Percentiles rank a stretch among this genome's conserved stretches.
Conservation (phyloP, 257 asterid genomes). For the Jacaranda copaia region DNA sequence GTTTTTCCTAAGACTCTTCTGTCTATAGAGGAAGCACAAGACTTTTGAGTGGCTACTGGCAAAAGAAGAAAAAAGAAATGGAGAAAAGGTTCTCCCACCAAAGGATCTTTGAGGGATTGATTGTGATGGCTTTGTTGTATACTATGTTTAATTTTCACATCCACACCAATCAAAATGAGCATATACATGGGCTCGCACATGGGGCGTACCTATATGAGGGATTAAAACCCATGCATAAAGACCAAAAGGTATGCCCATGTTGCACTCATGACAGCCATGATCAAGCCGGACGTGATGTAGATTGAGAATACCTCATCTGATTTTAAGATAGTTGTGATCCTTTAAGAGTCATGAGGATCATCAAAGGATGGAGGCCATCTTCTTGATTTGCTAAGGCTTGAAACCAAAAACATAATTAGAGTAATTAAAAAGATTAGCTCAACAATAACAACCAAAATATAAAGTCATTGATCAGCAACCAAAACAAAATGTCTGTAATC, state of each 20-base stretch:
- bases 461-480: no score
- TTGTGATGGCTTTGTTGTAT: conserved; percentile 46
- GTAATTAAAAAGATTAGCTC: no score
- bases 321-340: no score
- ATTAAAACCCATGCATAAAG: background rate
- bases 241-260: background rate
- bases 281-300: background rate
- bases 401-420: no score
- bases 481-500: no score
- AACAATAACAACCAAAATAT: no score
- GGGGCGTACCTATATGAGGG: background rate
- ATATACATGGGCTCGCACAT: background rate
- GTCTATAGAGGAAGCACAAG: conserved; percentile 41
- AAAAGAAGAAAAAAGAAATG: conserved; percentile 29
- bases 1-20: conserved; percentile 45
- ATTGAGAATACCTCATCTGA: no score
- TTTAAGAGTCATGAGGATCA: no score
- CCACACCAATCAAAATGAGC: background rate
- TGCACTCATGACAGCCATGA: background rate
- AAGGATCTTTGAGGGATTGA: conserved; percentile 44
- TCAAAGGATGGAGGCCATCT: no score
- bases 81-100: conserved; percentile 39
- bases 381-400: no score
- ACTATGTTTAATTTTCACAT: conserved; percentile 33
- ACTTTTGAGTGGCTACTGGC: conserved; percentile 44